phyloP scores from a whole-genome alignment of 2,329 filamentous ascomycete species.

The Massarina eburnea region DNA sequence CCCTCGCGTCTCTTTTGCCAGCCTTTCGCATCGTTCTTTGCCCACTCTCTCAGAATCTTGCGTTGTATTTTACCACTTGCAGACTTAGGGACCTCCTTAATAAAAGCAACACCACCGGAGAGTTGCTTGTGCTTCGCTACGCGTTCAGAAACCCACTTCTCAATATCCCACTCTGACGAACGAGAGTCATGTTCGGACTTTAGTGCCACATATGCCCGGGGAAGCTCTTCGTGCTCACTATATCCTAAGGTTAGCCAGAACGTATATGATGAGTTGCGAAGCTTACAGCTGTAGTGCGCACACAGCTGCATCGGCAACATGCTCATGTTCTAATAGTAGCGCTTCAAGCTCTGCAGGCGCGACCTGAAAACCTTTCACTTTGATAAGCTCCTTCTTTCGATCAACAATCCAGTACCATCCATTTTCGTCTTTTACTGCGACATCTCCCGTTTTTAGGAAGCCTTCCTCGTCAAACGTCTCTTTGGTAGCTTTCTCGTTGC shows the following conservation, averaged over 20 bases:
- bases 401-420: constrained; percentile 34
- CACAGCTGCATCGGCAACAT: constrained; percentile 65
- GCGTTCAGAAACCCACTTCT: constrained; percentile 37
- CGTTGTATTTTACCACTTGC: constrained; percentile 39
- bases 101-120: constrained; percentile 39
- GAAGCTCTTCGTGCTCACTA: constrained; percentile 27
- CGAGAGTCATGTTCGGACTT: constrained; percentile 29
- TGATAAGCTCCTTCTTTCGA: constrained; percentile 55
- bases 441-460: constrained; percentile 38
- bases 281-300: constrained; percentile 14
- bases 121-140: constrained; percentile 48
- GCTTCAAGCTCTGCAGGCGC: constrained; percentile 62
- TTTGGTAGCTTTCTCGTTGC: constrained; percentile 40
- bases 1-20: constrained; percentile 15
- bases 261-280: background rate
- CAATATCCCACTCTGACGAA: constrained; percentile 38
- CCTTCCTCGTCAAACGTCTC: constrained; percentile 41
- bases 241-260: background rate
- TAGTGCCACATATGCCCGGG: constrained; percentile 37
- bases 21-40: constrained; percentile 23
- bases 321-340: constrained; percentile 54
- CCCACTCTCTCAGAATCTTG: constrained; percentile 36
- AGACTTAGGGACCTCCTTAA: constrained; percentile 38
- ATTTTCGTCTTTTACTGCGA: constrained; percentile 36
- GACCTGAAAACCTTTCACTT: constrained; percentile 62